These are phyloP conservation scores for Aspergillus latus DNA, from an alignment of 2,329 filamentous ascomycete genomes.

Conservation along the genomic window DNA sequence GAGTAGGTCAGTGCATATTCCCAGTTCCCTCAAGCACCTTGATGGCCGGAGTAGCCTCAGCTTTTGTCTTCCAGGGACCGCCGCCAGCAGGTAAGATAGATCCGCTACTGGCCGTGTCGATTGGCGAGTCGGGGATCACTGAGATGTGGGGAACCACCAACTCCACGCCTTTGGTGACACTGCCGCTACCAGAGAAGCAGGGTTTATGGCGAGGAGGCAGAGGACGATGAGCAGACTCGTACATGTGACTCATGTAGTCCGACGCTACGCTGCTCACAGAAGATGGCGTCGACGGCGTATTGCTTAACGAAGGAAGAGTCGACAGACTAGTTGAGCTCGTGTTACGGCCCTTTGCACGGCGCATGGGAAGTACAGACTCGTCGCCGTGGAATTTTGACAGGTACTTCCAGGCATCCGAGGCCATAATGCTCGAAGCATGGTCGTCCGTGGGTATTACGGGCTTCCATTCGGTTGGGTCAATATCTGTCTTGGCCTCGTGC, in stretches of 20 bases:
- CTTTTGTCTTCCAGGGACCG: conserved; percentile 28
- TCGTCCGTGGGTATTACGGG: conserved; percentile 39
- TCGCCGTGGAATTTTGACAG: conserved; percentile 45
- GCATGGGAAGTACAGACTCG: conserved; percentile 20
- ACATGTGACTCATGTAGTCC: conserved; percentile 32
- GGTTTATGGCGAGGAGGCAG: conserved; percentile 44
- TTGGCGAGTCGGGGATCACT: conserved; percentile 16
- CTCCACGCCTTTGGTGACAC: conserved; percentile 37
- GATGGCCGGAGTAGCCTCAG: conserved; percentile 14
- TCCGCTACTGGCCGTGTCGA: conserved; percentile 24
- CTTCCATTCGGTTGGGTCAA: conserved; percentile 53
- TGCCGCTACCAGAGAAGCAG: conserved; percentile 35
- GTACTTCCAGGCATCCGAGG: conserved; percentile 47
- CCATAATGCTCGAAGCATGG: conserved; percentile 21
- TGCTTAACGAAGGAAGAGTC: conserved; percentile 36
- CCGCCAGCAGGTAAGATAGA: conserved; percentile 33
- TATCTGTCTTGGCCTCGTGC: conserved; percentile 45
- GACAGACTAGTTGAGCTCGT: conserved; percentile 36
- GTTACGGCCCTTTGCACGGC: conserved; percentile 22
- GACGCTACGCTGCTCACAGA: conserved; percentile 41
- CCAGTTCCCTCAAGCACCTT: conserved; percentile 6
- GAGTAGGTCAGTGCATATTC: neutral
- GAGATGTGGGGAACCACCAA: conserved; percentile 43
- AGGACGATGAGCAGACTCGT: conserved; percentile 34
- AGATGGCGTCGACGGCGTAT: conserved; percentile 40